Percentiles rank a stretch among this genome's conserved stretches.
Conservation (phyloP, 176 grass and related monocot genomes). For the Calamus simplicifolius region DNA sequence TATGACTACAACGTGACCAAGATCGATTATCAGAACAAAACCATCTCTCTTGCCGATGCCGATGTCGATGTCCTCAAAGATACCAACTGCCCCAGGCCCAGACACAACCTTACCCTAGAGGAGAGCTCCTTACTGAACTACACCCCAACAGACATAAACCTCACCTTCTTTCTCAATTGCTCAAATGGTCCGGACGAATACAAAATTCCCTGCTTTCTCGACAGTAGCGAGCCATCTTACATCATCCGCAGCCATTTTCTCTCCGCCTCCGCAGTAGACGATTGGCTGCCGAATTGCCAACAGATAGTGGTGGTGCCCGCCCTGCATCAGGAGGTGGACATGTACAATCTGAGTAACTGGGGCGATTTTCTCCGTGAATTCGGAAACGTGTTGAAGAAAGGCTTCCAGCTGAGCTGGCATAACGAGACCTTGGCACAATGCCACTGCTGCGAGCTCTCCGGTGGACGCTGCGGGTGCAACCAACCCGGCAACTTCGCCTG, state of each 20-base stretch:
- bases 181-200: rapidly evolving
- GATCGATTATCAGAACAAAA: not conserved
- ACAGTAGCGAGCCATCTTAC: not conserved
- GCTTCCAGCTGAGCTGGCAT: no score
- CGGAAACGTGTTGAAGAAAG: no score
- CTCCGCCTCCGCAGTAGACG: no score
- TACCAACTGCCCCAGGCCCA: not conserved
- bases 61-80: not conserved
- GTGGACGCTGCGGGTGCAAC: no score
- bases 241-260: not conserved
- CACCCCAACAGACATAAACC: not conserved
- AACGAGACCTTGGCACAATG: no score
- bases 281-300: no score
- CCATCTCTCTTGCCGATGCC: not conserved
- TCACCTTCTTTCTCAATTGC: slow-evolving; percentile 13
- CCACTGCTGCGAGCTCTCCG: no score
- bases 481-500: no score
- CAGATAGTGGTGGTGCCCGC: no score
- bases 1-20: not conserved
- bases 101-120: not conserved
- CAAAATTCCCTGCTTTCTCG: rapidly evolving
- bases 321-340: no score
- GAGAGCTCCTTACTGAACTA: not conserved
- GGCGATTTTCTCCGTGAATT: no score
- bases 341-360: no score